Evolutionary conservation across 805 yeast genomes (phyloP), one percentile per base, ranked within the genome.

Genomic region (Sugiyamaella qingdaonensis): DNA sequence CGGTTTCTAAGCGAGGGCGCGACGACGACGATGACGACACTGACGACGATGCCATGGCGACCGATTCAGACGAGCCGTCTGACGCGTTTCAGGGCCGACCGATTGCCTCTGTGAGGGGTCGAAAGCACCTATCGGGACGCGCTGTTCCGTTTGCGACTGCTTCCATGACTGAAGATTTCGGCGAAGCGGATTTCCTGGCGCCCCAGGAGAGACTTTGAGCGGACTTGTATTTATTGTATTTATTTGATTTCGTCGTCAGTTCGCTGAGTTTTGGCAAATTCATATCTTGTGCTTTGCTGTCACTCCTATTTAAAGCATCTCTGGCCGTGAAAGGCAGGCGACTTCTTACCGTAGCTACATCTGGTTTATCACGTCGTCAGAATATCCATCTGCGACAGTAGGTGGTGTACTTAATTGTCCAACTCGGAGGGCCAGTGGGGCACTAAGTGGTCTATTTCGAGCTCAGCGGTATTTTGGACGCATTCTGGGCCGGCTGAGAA

Each of bases 121-220:
- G 33, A 16, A 10, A 35, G 10, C 34, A 33, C 19, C 32, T 16
- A 9, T 47, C 50, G 10, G 19, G 33, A 43, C 47, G 14, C 14
- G 35, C 16, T n/a, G 13, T 13, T 4, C 33, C 35, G 13, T 27
- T n/a, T 21, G 35, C 33, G 13, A 18, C 31, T 21, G 47, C 29
- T 21, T 10, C 34, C 13, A 43, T 29, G 42, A 19, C 43, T 14
- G 62, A 55, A 32, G 69, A 65, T 35, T 66, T 66, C 46, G 67
- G 55, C 10, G 67, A 65, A 9, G 69, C 69, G 2, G 55, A 49
- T 2, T 67, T 67, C 48, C 51, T 67, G 45, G 54, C 49, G 34
- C 57, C 62, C 16, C 50, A 51, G 36, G 55, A 34, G 43, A 24
- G 7, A 4, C 29, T 24, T 24, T 24, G 29, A 24, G 29, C 7